These are phyloP conservation scores for Echites panduratus DNA, from an alignment of 257 asterid species.

Conservation along the genomic window DNA sequence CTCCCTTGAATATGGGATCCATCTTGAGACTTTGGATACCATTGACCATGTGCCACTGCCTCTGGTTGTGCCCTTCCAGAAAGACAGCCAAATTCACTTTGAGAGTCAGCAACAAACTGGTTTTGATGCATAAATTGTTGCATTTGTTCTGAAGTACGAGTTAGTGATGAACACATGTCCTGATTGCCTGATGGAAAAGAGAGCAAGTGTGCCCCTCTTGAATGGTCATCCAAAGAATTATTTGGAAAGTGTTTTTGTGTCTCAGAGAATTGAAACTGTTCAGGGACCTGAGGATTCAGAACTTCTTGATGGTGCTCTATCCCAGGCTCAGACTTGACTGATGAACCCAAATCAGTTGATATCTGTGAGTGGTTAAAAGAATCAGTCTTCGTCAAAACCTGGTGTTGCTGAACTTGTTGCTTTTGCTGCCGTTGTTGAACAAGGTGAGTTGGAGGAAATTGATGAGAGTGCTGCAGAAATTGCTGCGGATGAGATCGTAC, in stretches of 20 bases:
- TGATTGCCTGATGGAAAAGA: conserved; percentile 42
- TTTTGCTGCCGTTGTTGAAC: conserved; percentile 54
- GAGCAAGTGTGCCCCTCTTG: conserved; percentile 46
- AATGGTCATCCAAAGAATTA: conserved; percentile 42
- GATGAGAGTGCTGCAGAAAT: conserved; percentile 52
- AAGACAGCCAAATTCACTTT: conserved; percentile 45
- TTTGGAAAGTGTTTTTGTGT: conserved; percentile 53
- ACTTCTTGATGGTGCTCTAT: conserved; percentile 45
- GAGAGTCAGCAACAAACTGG: conserved; percentile 43
- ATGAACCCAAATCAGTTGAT: conserved; percentile 44
- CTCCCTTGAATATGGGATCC: conserved; percentile 42
- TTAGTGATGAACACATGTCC: conserved; percentile 36
- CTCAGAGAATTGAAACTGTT: conserved; percentile 52
- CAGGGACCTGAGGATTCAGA: conserved; percentile 48
- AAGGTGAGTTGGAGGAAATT: conserved; percentile 53
- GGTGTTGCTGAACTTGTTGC: conserved; percentile 56
- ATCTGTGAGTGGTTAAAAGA: conserved; percentile 49
- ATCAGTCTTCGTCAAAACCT: conserved; percentile 45
- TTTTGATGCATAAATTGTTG: conserved; percentile 49
- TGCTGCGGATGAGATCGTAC: conserved; percentile 50
- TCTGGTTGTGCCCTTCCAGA: conserved; percentile 46
- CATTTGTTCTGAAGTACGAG: conserved; percentile 55
- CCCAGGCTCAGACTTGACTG: conserved; percentile 47
- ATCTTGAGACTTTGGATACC: conserved; percentile 59
- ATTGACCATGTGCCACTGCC: conserved; percentile 44